Evolutionary conservation across 176 grass and related monocot species (phyloP).

Genomic region (Dactylis glomerata): DNA sequence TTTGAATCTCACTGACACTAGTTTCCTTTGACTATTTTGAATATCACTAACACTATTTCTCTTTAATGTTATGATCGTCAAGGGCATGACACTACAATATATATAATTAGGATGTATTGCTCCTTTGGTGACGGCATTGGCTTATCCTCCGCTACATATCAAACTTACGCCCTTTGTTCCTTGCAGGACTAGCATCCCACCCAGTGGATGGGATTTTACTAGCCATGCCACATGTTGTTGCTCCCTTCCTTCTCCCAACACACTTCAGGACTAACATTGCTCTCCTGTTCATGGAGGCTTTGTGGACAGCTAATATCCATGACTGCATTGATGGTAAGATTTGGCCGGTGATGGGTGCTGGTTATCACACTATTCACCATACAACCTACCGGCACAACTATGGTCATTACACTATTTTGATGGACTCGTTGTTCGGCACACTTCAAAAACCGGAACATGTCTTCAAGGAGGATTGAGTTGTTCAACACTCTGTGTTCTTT

Average conservation of each 20-base stretch:
- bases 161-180: background rate
- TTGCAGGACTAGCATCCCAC: conserved; percentile 84
- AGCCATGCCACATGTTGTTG: conserved; percentile 78
- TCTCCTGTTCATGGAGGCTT: conserved; percentile 65
- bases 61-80: no score
- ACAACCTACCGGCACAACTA: conserved; percentile 97
- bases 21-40: no score
- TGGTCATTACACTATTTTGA: conserved; percentile 94
- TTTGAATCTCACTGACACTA: no score
- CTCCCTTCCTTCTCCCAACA: conserved; percentile 58
- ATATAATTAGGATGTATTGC: no score
- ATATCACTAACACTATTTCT: no score
- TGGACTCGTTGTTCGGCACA: conserved; percentile 95
- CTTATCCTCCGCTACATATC: background rate
- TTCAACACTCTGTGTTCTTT: background rate
- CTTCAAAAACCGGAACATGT: conserved; percentile 72
- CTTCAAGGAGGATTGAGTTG: conserved; percentile 49
- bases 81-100: no score
- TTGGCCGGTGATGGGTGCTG: conserved; percentile 96
- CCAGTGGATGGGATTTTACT: conserved; percentile 93
- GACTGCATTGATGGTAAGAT: conserved; percentile 95
- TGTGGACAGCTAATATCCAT: conserved; percentile 95
- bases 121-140: no score
- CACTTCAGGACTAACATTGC: conserved; percentile 67
- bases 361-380: conserved; percentile 97